Evolutionary conservation across 2,329 filamentous ascomycete species (phyloP), one percentile per base, ranked within the genome.

Genomic region (Penicillium freii): DNA sequence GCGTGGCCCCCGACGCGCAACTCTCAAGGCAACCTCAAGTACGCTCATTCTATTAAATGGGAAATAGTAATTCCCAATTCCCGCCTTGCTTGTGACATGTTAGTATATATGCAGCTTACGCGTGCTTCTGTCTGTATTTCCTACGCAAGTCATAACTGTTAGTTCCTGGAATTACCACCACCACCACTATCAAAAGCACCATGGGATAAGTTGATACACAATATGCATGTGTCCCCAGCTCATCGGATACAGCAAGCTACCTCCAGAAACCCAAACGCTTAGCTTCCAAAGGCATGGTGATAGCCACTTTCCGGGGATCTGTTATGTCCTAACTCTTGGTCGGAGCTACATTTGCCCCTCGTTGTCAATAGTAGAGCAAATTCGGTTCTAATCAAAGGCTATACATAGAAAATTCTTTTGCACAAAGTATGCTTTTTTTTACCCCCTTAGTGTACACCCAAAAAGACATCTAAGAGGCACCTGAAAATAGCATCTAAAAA

Each of bases 1-100:
- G 52, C 48, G 57, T 62, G 56, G 59, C 53, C 45, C 45, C 40
- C 25, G 54, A 57, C 21, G 21, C 58, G 52, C 55, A 59, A 62
- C 44, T 38, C 54, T 57, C 50, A 53, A 31, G 23, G 34, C 17
- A 46, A 29, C 27, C 6, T 45, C 9, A 31, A 36, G 27, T 8
- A 56, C 15, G 23, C 31, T 47, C 33, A 36, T 39, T 60, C 33
- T 49, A 42, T 31, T 31, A 40, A 47, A 39, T 25, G 19, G 31
- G n/a, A 38, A 43, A 29, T 3, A 21, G 5, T 10, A 17, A 2
- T 29, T 21, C n/a, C 4, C 4, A 5, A 2, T 6, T 49, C 29
- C 2, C 25, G 10, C 40, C 21, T 49, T 49, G 44, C 25, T 23
- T 21, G 36, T 51, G 43, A 40, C 13, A 43, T 47, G 56, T 63